Evolutionary conservation across 805 yeast genomes (phyloP).

Genomic region (Ogataea trehaloabstinens): DNA sequence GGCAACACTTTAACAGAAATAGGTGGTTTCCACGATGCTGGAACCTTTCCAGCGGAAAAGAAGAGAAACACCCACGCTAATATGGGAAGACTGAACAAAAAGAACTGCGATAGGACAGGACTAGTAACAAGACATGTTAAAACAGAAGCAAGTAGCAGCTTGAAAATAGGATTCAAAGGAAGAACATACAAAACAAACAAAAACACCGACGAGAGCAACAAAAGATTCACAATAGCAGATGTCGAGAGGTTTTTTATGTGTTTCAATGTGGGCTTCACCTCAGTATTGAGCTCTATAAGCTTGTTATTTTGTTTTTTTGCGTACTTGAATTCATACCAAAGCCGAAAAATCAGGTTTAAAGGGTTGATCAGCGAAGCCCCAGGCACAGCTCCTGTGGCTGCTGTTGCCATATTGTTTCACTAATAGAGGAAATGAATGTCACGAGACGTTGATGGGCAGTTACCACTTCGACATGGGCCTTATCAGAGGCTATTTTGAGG

Average conservation of each 20-base stretch:
- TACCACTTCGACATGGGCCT: too few relatives aligned
- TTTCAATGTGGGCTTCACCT: conserved; percentile 21
- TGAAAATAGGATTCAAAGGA: conserved; percentile 49
- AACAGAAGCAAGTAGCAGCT: conserved; percentile 33
- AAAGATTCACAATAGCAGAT: conserved; percentile 40
- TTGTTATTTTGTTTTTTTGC: conserved; percentile 20
- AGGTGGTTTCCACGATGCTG: conserved; percentile 76
- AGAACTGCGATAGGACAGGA: conserved; percentile 83
- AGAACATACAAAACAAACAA: conserved; percentile 56
- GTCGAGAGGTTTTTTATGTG: conserved; percentile 19
- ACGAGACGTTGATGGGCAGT: too few relatives aligned
- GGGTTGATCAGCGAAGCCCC: conserved; percentile 12
- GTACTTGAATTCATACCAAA: conserved; percentile 18
- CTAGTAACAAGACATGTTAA: conserved; percentile 50
- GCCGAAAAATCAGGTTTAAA: conserved; percentile 14
- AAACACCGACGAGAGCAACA: conserved; percentile 47
- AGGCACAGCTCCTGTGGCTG: background rate
- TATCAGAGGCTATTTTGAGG: too few relatives aligned
- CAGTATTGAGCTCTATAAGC: conserved; percentile 17
- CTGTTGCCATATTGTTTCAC: background rate
- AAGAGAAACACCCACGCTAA: conserved; percentile 83
- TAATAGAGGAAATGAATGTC: background rate
- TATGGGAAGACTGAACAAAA: conserved; percentile 78
- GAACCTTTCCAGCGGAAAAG: conserved; percentile 73
- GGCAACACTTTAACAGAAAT: conserved; percentile 87